Base-by-base conservation (phyloP, 805 yeast genomes). In the Cephaloascus albidus region DNA sequence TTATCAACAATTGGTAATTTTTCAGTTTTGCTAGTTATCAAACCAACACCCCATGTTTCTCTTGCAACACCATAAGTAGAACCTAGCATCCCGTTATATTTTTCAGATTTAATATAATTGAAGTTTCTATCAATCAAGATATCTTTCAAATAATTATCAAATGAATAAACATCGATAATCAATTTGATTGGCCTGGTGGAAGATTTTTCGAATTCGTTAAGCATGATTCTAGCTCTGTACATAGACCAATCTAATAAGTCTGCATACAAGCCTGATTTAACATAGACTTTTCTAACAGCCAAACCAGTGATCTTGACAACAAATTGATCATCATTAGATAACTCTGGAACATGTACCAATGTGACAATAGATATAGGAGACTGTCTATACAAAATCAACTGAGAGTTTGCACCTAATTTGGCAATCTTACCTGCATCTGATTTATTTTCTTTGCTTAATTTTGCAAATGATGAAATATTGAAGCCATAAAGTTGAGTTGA, bases 201-300 rank as follows among this genome's bases (percentile, higher is more conserved):
- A 6, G 57, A 48, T 16, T 56, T 40, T 19, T 60, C 57, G 16
- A 57, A 54, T 17, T 50, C 51, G 10, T 56, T 51, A 45, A 65
- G 65, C 28, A 71, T 57, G 27, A 58, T 53, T 37, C 65, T 60
- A 14, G 77, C 63, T 52, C 78, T 70, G 17, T 59, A 45, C 44
- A 70, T 60, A 4, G 80, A 72, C 82, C 84, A 79, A 34, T 71
- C 78, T 20, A 84, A 46, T 42, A 85, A 62, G 47, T 84, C 83
- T 34, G 69, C 68, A 15, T 81, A 67, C 38, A 85, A 71, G 18
- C 84, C 87, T 8, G 81, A 75, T 43, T 68, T 70, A 18, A 72
- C 56, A 54, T 84, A 84, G 2, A 82, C 88, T 51, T 75, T 74
- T 58, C 88, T 74, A 36, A 81, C 74, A 42, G 83, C 83, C 16